Evolutionary conservation across 148 eudicot genomes (phyloP), one percentile per base, ranked within the genome.

Genomic region (Rheum nobile): DNA sequence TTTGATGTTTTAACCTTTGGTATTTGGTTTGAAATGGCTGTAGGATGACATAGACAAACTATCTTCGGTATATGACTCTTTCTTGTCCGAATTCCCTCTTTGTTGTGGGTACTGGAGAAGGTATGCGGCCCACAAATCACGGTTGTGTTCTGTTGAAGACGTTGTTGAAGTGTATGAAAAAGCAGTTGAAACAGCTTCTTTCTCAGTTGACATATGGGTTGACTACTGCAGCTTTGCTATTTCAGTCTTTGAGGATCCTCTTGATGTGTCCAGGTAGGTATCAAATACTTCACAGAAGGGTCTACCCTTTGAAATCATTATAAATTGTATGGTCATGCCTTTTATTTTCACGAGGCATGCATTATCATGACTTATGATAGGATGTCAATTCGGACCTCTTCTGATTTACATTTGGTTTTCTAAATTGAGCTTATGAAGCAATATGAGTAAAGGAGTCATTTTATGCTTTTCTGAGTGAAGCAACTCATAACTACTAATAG

Each of bases 21-120:
- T n/a, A 26, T 75, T 8, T 19, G 68, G 6, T 74, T 34, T 78
- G 42, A 39, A 21, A 50, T 73, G 70, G 38, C 26, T 84, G 86
- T 90, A 94, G 98, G 97, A 91, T 79, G 80, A 89, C 55, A 76
- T 84, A 73, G 82, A 86, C 81, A 85, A 82, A 71, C 76, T 94
- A 68, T 82, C 82, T 69, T 75, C 82, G 75, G 89, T 83, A 4
- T 94, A 91, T 77, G 95, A 91, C 71, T 79, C 91, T 65, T 88
- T 94, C 80, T 80, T 94, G 84, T 86, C 87, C 24, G 80, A 79
- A 77, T 94, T 89, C 73, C 98, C 97, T 21, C 80, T 91, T 74
- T 91, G 98, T 83, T 84, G 87, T 78, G 88, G 89, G 78, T 90
- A 94, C 75, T 91, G 96, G 98, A 86, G 81, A 78, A 94, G 79